Evolutionary conservation across 768 basidiomycete genomes (phyloP), one percentile per base, ranked within the genome.

Genomic region (Podaxis rugospora): DNA sequence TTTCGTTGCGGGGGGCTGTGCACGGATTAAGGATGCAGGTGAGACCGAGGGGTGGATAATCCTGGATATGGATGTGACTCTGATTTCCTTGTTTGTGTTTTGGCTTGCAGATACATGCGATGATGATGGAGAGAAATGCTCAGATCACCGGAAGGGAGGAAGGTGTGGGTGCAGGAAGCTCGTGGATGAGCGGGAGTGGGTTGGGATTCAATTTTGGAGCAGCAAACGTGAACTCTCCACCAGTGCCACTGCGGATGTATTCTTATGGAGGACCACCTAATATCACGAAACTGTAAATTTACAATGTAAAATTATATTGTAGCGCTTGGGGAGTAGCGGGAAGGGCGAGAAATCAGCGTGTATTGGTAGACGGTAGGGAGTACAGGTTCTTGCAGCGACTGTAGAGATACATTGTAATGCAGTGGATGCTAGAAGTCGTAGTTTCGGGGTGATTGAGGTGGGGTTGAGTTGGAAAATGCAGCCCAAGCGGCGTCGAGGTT

Each of bases 11-110:
- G 54, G 87, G 82, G 23, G 84, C 80, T 54, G 77, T 92, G 46
- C 88, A 92, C 64, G 91, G 90, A 1, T 70, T 93, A 50, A 79
- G 91, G 57, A 88, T 93, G 80, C 91, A 92, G 83, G 86, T 90
- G 56, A 52, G 59, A n/a, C 11, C n/a, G 9, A 36, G 27, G 40
- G 37, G 44, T 25, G 21, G n/a, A 42, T 10, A 10, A 11, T 32
- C 35, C 40, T 37, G 52, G 52, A n/a, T n/a, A 21, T 21, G 14
- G 21, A 39, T 39, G 18, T 11, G 13, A 27, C 11, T 16, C 9
- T 25, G n/a, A 42, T 42, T 42, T 18, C 40, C n/a, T 42, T 42
- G 13, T 42, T 42, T 42, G 13, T 42, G 13, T 14, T 42, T 42
- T 42, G 40, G 40, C 2, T 32, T 23, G n/a, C 21, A 60, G 59